These are phyloP conservation scores for Colletotrichum horii DNA, from an alignment of 2,329 filamentous ascomycete species.

Conservation along the genomic window DNA sequence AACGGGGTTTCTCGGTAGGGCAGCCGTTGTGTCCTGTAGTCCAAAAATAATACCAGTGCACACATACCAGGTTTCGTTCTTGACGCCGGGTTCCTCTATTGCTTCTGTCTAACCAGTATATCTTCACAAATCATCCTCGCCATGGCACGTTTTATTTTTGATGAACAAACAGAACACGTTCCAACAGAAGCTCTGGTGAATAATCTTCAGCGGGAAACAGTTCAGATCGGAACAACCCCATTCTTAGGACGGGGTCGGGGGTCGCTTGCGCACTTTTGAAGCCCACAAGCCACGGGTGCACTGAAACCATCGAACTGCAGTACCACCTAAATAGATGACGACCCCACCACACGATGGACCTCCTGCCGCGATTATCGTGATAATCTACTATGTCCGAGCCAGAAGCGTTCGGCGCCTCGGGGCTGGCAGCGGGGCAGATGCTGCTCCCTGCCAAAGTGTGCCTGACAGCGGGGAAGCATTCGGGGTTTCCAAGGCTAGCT, in stretches of 20 bases:
- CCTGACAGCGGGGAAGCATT: conserved; percentile 10
- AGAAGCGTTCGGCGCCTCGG: conserved; percentile 9
- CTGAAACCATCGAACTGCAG: neutral
- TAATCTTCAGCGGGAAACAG: neutral
- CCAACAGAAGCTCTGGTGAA: neutral
- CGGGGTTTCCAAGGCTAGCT: conserved; percentile 8
- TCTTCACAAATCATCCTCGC: neutral
- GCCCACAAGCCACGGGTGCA: neutral
- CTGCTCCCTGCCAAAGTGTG: neutral
- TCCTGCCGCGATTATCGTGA: conserved; percentile 17
- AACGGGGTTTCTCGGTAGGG: neutral
- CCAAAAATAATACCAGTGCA: neutral
- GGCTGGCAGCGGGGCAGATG: conserved; percentile 6
- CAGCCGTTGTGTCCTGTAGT: neutral
- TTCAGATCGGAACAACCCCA: neutral
- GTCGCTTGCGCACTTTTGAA: neutral
- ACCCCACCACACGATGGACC: neutral
- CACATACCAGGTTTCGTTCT: neutral
- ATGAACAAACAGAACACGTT: neutral
- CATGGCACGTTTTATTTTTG: neutral
- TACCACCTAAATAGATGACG: neutral
- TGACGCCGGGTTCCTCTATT: neutral
- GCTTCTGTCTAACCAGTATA: neutral
- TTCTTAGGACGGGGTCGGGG: neutral
- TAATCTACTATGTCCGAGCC: conserved; percentile 16